Conservation (phyloP, 2,329 filamentous ascomycete species). For the Arthrobotrys entomopaga region DNA sequence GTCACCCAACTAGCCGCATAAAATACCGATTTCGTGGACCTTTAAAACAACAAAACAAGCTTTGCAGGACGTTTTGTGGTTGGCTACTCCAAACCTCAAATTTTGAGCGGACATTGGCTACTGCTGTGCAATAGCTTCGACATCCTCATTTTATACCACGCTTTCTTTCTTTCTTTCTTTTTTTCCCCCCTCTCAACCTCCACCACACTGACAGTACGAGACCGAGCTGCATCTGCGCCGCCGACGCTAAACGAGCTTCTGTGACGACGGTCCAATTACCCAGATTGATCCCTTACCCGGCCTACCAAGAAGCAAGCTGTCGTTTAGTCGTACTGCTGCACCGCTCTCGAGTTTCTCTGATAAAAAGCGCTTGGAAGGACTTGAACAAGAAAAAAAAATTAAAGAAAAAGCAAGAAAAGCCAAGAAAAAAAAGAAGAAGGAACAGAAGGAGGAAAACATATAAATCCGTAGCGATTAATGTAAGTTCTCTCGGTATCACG, state of each 20-base stretch:
- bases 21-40: slow-evolving; percentile 46
- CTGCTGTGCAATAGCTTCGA: slow-evolving; percentile 52
- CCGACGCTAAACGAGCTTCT: slow-evolving; percentile 47
- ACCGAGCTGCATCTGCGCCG: slow-evolving; percentile 45
- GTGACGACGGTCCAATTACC: slow-evolving; percentile 55
- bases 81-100: slow-evolving; percentile 52
- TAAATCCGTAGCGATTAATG: slow-evolving; percentile 49
- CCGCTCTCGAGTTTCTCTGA: slow-evolving; percentile 34
- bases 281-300: slow-evolving; percentile 51
- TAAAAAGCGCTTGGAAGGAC: slow-evolving; percentile 27
- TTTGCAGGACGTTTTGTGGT: slow-evolving; percentile 48
- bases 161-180: slow-evolving; percentile 56
- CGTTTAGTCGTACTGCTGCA: slow-evolving; percentile 52
- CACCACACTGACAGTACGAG: slow-evolving; percentile 48
- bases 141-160: slow-evolving; percentile 54
- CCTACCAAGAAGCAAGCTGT: slow-evolving; percentile 39
- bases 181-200: too few relatives aligned
- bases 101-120: slow-evolving; percentile 52
- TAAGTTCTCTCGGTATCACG: slow-evolving; percentile 54
- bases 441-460: slow-evolving; percentile 23
- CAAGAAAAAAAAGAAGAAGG: slow-evolving; percentile 34
- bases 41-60: slow-evolving; percentile 51
- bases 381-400: slow-evolving; percentile 28
- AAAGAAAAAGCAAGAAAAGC: slow-evolving; percentile 28
- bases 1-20: slow-evolving; percentile 41